Evolutionary conservation across 495 filamentous ascomycete species (phyloP), one percentile per base, ranked within the genome.

Genomic region (Astrothelium macrocarpum): DNA sequence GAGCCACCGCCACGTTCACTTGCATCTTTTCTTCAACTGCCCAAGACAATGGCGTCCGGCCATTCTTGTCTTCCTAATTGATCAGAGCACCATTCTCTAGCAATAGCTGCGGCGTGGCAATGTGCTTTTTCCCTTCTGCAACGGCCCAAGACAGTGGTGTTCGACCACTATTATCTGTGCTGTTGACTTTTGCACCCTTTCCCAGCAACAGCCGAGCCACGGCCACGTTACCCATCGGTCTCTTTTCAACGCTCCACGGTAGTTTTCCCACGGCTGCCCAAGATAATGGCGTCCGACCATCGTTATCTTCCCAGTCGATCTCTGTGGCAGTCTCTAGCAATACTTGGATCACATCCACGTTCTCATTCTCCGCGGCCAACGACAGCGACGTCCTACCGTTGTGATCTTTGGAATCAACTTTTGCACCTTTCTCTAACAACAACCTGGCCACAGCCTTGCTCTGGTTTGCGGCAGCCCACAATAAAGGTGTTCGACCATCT

Each of bases 21-120:
- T n/a, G n/a, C n/a, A n/a, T n/a, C n/a, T n/a, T n/a, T n/a, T n/a
- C n/a, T n/a, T 62, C 60, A 58, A 39, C 14, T 5, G 34, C 34
- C 68, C 28, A 32, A 32, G n/a, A 66, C 63, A 70, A 66, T 32
- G 64, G 63, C 36, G 70, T 73, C 20, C 34, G 34, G 14, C 34
- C 34, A 14, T 14, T 14, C 14, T 39, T 14, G 5, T 5, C 14
- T 14, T 14, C 34, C 5, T 5, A 39, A 39, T 39, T 39, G 34
- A 39, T 39, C 5, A 5, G 5, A 5, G 34, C 34, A 39, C 34
- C 34, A 39, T 5, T 14, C 5, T 39, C 34, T 39, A 39, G 34
- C 34, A 39, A 39, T 39, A 39, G 34, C 34, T 39, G 5, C 5
- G 14, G 5, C 14, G 14, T 39, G n/a, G n/a, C 34, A 5, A 14